Base-by-base conservation (phyloP, 2,329 filamentous ascomycete genomes). In the Pseudocercospora vitis region DNA sequence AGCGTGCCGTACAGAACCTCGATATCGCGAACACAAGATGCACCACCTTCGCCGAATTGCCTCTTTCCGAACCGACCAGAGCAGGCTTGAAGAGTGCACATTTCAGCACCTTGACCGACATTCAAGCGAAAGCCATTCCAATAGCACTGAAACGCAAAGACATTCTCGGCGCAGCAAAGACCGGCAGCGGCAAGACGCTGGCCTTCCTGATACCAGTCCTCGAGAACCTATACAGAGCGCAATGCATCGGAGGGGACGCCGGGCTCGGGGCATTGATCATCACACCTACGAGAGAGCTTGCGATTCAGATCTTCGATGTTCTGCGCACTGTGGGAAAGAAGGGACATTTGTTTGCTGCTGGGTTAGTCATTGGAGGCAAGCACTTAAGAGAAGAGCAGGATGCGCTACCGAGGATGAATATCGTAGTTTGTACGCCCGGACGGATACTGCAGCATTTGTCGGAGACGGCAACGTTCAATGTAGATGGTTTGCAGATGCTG, bases 231-330 rank as follows among this genome's bases (percentile, higher is more conserved):
- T 94, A 95, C 71, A 85, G 91, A 48, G 83, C 85, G 52, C 88
- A 86, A 79, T 96, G 91, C 86, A 88, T 94, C 12, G 89, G 95
- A 65, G 81, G 85, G 63, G 94, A 99, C 73, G 77, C 77, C 37
- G 94, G 94, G 0, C 78, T 99, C 24, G 92, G 92, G 7, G 94
- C 94, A 3, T 81, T 99, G 59, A 89, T 99, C 61, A 86, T 99
- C 50, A 92, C 91, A 0, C 94, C 94, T 0, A 99, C 94, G 6
- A 86, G 94, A 67, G 94, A 99, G 74, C 79, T 99, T 51, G 92
- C 94, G 0, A 94, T 95, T 32, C 94, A 99, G 72, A 99, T 96
- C 57, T 99, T 97, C 68, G 88, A 96, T 53, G 92, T 97, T 0
- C 74, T 99, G 64, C 81, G 89, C 57, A 96, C 95, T 71, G 83